Percentiles rank a stretch among this genome's conserved stretches.
phyloP scores from a whole-genome alignment of 176 grass and related monocot genomes.

The Aegilops bicornis region DNA sequence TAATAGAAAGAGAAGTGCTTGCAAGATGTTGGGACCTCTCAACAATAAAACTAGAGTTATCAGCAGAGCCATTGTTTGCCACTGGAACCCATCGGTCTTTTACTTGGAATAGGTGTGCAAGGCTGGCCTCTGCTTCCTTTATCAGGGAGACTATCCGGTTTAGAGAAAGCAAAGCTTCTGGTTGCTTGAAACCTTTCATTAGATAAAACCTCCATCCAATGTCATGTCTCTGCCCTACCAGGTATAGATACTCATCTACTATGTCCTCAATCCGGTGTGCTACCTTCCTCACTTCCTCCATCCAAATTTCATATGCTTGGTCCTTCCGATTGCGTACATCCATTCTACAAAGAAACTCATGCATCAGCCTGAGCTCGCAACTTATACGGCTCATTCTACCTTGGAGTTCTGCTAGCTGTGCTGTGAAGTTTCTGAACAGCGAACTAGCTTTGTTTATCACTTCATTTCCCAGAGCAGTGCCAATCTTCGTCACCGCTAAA shows the following conservation, averaged over 20 bases:
- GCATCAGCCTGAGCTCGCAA: background rate
- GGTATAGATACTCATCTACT: background rate
- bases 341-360: background rate
- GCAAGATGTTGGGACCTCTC: background rate
- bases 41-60: background rate
- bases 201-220: background rate
- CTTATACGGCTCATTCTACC: background rate
- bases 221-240: background rate
- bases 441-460: no score
- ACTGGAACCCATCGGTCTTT: background rate
- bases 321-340: background rate
- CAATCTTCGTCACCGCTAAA: background rate
- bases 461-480: background rate
- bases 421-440: background rate
- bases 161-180: background rate
- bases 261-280: background rate
- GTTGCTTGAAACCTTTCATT: background rate
- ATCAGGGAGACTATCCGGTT: background rate
- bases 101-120: background rate
- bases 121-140: background rate
- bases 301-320: background rate
- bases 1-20: background rate
- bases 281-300: background rate
- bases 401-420: background rate
- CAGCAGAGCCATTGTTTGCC: background rate